Percentiles rank a stretch among this genome's conserved stretches.
These are phyloP conservation scores for Sarcocystis neurona DNA, from an alignment of 169 alveolate species.

Conservation along the genomic window DNA sequence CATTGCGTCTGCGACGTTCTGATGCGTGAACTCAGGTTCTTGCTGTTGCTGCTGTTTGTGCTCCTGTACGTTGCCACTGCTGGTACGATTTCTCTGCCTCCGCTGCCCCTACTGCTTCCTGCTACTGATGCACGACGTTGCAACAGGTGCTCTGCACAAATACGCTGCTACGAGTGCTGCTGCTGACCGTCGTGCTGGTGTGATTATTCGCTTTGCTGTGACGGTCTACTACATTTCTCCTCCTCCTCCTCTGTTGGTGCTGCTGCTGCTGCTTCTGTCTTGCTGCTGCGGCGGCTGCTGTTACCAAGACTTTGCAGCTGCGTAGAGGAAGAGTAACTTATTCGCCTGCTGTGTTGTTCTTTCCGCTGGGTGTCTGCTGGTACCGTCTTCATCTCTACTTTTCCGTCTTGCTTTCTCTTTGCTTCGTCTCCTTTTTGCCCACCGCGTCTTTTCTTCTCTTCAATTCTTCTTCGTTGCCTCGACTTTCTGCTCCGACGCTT, in stretches of 20 bases:
- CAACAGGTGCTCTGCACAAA: too few species aligned
- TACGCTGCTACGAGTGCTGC: too few species aligned
- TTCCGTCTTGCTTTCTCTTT: background rate
- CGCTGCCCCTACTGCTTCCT: too few species aligned
- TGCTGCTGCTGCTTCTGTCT: background rate
- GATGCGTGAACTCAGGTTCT: background rate
- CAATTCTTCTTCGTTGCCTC: background rate
- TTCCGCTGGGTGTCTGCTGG: background rate
- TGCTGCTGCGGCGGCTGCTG: background rate
- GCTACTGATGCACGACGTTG: too few species aligned
- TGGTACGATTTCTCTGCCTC: too few species aligned
- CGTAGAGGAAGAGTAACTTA: too few species aligned
- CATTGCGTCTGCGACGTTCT: slow-evolving; percentile 2
- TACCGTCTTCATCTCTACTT: background rate
- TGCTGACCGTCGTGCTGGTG: too few species aligned
- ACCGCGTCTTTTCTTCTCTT: background rate
- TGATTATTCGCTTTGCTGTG: background rate
- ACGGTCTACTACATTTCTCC: background rate
- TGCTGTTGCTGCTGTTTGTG: background rate
- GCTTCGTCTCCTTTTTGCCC: background rate
- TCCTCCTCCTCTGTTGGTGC: background rate
- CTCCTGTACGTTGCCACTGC: too few species aligned
- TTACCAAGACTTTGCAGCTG: too few species aligned
- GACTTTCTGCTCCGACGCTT: too few species aligned
- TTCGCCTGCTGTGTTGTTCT: too few species aligned